These are phyloP conservation scores for Phytophthora hibernalis DNA, from an alignment of 352 stramenopile genomes.

Conservation along the genomic window DNA sequence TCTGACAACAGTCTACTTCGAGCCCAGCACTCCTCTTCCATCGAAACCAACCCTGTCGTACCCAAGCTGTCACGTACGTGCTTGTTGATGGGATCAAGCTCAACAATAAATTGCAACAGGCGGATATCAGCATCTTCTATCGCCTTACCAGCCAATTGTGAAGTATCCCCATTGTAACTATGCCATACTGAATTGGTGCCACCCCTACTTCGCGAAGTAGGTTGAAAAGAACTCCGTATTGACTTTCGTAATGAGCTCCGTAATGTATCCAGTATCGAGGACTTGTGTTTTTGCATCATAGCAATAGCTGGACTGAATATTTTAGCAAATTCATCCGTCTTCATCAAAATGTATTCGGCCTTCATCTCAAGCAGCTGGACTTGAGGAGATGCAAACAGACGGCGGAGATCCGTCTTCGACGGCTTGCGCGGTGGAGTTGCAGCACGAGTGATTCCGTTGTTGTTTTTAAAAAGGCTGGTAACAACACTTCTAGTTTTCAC, in stretches of 20 bases:
- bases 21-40: conserved; percentile 70
- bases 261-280: conserved; percentile 41
- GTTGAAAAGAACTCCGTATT: conserved; percentile 1
- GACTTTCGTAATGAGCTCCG: conserved; percentile 32
- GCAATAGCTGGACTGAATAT: conserved; percentile 28
- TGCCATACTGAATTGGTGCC: conserved; percentile 30
- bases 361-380: conserved; percentile 62
- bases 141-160: background rate
- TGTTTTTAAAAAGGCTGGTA: background rate
- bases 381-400: conserved; percentile 49
- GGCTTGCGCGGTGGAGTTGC: background rate
- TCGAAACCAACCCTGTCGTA: conserved; percentile 37
- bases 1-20: conserved; percentile 54
- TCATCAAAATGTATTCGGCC: conserved; percentile 51
- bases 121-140: conserved; percentile 13
- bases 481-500: background rate
- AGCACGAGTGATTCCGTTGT: conserved; percentile 1
- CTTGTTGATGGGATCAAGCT: conserved; percentile 58
- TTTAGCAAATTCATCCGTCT: conserved; percentile 47
- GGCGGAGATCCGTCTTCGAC: conserved; percentile 19
- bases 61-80: conserved; percentile 46
- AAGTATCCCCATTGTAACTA: conserved; percentile 15
- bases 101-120: conserved; percentile 50
- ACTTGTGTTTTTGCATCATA: conserved; percentile 5
- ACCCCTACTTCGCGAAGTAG: conserved; percentile 43